A percentile compares a stretch with the other conserved stretches of the same genome.
Evolutionary conservation across 306 rosid genomes (phyloP).

Genomic region (Begonia masoniana): DNA sequence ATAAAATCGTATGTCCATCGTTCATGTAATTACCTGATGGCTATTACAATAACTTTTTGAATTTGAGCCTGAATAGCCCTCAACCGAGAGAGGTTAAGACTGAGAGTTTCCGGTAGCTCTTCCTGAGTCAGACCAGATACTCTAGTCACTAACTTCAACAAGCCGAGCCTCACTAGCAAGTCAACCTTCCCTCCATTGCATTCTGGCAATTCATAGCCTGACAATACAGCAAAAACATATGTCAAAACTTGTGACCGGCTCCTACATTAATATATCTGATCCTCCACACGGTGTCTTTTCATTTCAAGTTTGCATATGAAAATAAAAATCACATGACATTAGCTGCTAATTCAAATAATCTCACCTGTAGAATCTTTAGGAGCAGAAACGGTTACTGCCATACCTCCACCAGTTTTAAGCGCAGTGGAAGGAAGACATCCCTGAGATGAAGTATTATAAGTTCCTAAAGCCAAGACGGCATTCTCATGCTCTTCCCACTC

Average conservation of each 20-base stretch:
- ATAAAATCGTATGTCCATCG: no score
- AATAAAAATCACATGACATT: no score
- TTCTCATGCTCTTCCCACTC: conserved; percentile 76
- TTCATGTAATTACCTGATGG: conserved; percentile 40
- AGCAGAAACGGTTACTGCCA: conserved; percentile 22
- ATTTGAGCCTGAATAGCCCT: conserved; percentile 79
- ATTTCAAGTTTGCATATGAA: no score
- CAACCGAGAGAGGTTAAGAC: conserved; percentile 56
- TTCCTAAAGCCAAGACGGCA: conserved; percentile 24
- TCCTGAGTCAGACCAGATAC: conserved; percentile 56
- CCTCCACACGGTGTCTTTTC: no score
- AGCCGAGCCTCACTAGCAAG: conserved; percentile 63
- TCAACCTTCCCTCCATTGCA: conserved; percentile 76
- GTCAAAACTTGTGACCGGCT: no score
- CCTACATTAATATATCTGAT: no score
- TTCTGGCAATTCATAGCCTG: conserved; percentile 55
- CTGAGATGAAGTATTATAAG: conserved; percentile 25
- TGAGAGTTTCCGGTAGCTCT: conserved; percentile 61
- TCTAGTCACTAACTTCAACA: conserved; percentile 53
- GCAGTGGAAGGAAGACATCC: conserved; percentile 59
- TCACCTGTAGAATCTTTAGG: conserved; percentile 29
- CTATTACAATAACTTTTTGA: conserved; percentile 71
- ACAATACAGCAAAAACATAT: neutral
- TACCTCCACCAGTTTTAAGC: conserved; percentile 72
- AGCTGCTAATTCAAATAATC: neutral